Base-by-base conservation (phyloP, 163 green algal genomes). In the Prototheca wickerhamii region DNA sequence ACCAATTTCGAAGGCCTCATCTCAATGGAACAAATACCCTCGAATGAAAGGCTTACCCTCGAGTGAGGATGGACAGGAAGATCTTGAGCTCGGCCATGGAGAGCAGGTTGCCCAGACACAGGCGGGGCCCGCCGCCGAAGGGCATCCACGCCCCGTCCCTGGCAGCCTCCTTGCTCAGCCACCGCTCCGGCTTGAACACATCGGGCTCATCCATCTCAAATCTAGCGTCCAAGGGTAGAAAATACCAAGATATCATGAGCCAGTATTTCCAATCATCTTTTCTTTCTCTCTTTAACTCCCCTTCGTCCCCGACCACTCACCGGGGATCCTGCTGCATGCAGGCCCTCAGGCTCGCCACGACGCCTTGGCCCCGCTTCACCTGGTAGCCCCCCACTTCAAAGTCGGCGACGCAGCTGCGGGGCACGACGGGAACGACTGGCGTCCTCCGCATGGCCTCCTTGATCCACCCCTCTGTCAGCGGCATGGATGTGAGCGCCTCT, bases 381-480 rank as follows among this genome's bases (percentile, higher is more conserved):
- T 5, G 18, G 46, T 68, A 64, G 3, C 61, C 66, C 7, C 55
- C 49, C 28, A 81, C 58, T 43, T 80, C 60, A 63, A 76, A 69
- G 29, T 73, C 61, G 30, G 54, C 12, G 12, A 73, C 15, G 12
- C 69, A 64, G 32, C 29, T 49, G 0, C 76, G 56, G 20, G 70
- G 70, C 21, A 76, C 42, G 5, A 54, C 33, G 0, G 35, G 33
- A 8, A 70, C 63, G 25, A 75, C 58, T 33, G 73, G 63, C 3
- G 56, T 63, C n/a, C 80, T 21, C 2, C 80, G 60, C 59, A 76
- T 60, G 18, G 30, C 35, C 58, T 86, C 80, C 15, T 76, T 74
- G 20, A 83, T 15, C n/a, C 51, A 33, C 3, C 67, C 77, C 1
- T 84, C 77, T 46, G 68, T n/a, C 44, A 79, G 80, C 8, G 51